Percentiles rank a stretch among this genome's conserved stretches.
phyloP scores from a whole-genome alignment of 495 filamentous ascomycete genomes.

The Umbilicaria muhlenbergii region DNA sequence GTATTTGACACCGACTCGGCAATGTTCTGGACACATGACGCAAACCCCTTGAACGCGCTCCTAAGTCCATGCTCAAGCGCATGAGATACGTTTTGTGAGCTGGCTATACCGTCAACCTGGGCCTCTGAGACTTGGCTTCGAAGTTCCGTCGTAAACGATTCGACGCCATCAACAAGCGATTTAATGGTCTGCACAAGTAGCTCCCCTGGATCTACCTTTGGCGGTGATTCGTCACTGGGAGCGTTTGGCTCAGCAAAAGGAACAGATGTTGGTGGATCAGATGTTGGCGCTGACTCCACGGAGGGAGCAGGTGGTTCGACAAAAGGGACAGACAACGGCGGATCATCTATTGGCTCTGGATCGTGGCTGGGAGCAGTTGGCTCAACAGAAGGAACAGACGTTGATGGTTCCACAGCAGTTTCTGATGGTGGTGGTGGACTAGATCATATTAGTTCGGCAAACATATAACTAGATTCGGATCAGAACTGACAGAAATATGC shows the following conservation, averaged over 20 bases:
- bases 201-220: conserved; percentile 2
- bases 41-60: conserved; percentile 25
- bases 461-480: too few relatives aligned
- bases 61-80: conserved; percentile 25
- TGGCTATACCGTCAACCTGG: conserved; percentile 26
- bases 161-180: conserved; percentile 22
- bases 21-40: conserved; percentile 26
- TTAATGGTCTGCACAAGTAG: conserved; percentile 20
- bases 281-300: too few relatives aligned
- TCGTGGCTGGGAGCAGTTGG: too few relatives aligned
- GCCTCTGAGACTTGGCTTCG: conserved; percentile 22
- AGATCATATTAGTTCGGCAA: too few relatives aligned
- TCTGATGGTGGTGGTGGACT: too few relatives aligned
- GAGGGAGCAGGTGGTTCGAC: too few relatives aligned
- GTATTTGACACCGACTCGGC: conserved; percentile 24
- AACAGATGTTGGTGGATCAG: too few relatives aligned
- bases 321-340: too few relatives aligned
- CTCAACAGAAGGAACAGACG: too few relatives aligned
- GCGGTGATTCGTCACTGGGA: background rate
- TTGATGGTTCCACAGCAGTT: too few relatives aligned
- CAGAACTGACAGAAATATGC: conserved; percentile 73
- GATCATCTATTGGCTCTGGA: too few relatives aligned
- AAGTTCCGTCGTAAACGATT: conserved; percentile 15
- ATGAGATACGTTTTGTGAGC: conserved; percentile 26
- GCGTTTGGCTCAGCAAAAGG: conserved; percentile 7